These are phyloP conservation scores for Jamesozyma gamospora DNA, from an alignment of 805 yeast genomes.

Conservation along the genomic window DNA sequence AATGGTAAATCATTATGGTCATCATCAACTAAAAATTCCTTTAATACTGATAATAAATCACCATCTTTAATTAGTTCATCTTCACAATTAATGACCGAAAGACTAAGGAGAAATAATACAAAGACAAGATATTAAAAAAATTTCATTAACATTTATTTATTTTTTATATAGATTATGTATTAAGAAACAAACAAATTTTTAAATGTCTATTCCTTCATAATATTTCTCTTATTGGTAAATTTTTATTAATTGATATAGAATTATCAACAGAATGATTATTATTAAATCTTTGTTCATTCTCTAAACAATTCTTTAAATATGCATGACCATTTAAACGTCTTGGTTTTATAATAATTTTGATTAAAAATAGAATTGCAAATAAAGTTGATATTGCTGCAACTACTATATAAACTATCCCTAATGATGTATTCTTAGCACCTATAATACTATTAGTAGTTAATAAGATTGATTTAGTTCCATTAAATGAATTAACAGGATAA, in stretches of 20 bases:
- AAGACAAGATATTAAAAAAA: slow-evolving; percentile 4
- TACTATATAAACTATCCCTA: slow-evolving; percentile 77
- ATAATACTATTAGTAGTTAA: slow-evolving; percentile 71
- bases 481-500: slow-evolving; percentile 73
- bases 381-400: slow-evolving; percentile 72
- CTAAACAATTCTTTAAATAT: slow-evolving; percentile 33
- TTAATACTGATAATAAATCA: not conserved
- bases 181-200: too few species aligned
- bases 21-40: not conserved
- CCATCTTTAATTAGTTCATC: slow-evolving; percentile 6
- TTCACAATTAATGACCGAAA: slow-evolving; percentile 25
- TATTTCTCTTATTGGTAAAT: too few species aligned
- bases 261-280: too few species aligned
- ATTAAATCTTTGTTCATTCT: too few species aligned
- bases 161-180: too few species aligned
- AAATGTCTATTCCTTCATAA: too few species aligned
- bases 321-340: slow-evolving; percentile 71
- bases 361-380: slow-evolving; percentile 63
- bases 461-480: slow-evolving; percentile 78
- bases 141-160: too few species aligned
- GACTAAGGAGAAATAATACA: slow-evolving; percentile 18
- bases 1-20: slow-evolving; percentile 2
- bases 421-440: slow-evolving; percentile 77
- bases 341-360: slow-evolving; percentile 74
- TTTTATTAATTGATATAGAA: too few species aligned